A percentile compares a stretch with the other conserved stretches of the same genome.
Evolutionary conservation across 306 rosid species (phyloP).

Genomic region (Delonix regia): DNA sequence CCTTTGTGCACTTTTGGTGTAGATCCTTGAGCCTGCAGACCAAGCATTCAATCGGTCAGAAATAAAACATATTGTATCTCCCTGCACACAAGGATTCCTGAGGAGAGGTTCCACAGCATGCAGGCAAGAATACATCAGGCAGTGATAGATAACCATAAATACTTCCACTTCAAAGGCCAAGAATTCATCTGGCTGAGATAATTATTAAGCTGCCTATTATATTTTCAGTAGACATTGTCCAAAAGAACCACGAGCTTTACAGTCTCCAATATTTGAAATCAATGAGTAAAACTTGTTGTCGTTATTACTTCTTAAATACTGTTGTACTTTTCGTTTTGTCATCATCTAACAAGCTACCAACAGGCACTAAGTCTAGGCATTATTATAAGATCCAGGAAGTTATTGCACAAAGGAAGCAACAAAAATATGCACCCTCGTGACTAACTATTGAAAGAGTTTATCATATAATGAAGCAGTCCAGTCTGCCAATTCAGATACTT

Average conservation of each 20-base stretch:
- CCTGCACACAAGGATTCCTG: conserved; percentile 28
- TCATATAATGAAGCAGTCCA: not conserved
- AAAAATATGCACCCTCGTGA: not conserved
- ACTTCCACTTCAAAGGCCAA: conserved; percentile 44
- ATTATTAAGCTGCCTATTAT: not conserved
- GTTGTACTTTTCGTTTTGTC: not conserved
- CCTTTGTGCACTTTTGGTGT: conserved; percentile 83
- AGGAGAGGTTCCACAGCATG: conserved; percentile 46
- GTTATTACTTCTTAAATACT: not conserved
- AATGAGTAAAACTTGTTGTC: not conserved
- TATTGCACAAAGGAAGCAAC: no score
- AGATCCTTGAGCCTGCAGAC: conserved; percentile 85
- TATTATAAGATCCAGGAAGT: not conserved
- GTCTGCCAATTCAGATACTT: not conserved
- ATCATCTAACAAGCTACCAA: not conserved
- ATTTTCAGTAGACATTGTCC: not conserved
- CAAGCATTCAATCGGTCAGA: conserved; percentile 7
- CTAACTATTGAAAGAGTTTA: not conserved
- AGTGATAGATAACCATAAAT: conserved; percentile 37
- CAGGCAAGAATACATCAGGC: conserved; percentile 32
- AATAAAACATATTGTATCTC: conserved; percentile 29
- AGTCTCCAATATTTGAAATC: not conserved
- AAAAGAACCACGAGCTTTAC: not conserved
- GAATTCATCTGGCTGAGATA: not conserved
- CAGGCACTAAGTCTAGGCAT: not conserved